Conservation (phyloP, 768 basidiomycete genomes). For the Boletus huronensis region DNA sequence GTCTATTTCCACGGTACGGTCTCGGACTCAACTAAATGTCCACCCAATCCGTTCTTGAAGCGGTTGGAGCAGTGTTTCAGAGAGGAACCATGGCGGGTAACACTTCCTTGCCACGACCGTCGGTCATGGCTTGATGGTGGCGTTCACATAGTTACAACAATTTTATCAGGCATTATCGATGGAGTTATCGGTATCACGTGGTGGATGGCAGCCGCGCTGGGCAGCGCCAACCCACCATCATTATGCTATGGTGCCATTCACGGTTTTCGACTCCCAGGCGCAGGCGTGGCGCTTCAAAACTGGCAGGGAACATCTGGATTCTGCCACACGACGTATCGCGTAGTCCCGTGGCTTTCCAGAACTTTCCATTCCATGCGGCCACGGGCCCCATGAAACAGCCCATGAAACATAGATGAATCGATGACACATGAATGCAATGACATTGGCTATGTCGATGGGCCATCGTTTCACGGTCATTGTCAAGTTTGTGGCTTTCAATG, state of each 20-base stretch:
- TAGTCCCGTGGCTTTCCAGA: too few relatives aligned
- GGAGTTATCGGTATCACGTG: not conserved
- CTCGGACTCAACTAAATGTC: not conserved
- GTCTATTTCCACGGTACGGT: not conserved
- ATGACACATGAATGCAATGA: too few relatives aligned
- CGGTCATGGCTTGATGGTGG: not conserved
- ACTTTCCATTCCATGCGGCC: too few relatives aligned
- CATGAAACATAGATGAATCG: too few relatives aligned
- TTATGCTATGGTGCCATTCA: not conserved
- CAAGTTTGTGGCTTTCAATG: not conserved
- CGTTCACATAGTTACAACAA: not conserved
- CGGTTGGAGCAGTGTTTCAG: not conserved
- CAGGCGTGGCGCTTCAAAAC: not conserved
- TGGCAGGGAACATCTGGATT: not conserved
- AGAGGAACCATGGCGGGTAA: not conserved
- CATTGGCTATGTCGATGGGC: not conserved
- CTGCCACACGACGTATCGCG: too few relatives aligned
- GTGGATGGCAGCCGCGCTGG: too few relatives aligned
- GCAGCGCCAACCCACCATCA: not conserved
- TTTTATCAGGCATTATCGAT: not conserved
- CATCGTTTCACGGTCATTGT: not conserved
- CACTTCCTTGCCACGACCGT: not conserved
- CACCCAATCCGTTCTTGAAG: not conserved
- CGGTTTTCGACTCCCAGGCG: not conserved
- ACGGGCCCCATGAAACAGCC: too few relatives aligned